phyloP scores from a whole-genome alignment of 2,329 filamentous ascomycete species.

The Blastomyces emzantsi region DNA sequence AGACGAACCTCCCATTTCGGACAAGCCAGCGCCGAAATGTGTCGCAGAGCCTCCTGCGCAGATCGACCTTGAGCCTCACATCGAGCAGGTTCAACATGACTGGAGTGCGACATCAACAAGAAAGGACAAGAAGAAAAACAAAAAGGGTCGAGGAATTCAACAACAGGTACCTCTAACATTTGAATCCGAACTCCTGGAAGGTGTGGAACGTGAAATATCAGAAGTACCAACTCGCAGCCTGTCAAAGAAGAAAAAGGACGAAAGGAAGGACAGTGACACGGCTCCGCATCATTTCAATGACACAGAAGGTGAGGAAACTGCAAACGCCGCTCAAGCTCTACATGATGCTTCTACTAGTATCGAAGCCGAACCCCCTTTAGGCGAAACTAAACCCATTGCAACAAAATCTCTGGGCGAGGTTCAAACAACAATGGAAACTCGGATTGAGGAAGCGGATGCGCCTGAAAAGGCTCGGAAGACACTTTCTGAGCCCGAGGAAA shows the following conservation, averaged over 20 bases:
- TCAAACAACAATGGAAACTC: neutral
- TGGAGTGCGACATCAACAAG: slow-evolving; percentile 3
- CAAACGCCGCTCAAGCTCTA: neutral
- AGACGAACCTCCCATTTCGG: slow-evolving; percentile 2
- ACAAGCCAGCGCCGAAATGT: neutral
- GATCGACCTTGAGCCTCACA: neutral
- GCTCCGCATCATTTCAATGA: neutral
- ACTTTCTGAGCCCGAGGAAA: neutral
- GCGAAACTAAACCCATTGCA: neutral
- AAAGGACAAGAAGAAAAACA: slow-evolving; percentile 16
- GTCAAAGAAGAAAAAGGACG: slow-evolving; percentile 19
- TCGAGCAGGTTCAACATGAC: neutral
- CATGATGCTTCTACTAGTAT: neutral
- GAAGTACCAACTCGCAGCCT: slow-evolving; percentile 15
- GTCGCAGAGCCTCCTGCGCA: neutral
- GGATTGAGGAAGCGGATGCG: neutral
- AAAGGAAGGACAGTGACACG: slow-evolving; percentile 19
- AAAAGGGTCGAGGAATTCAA: slow-evolving; percentile 7
- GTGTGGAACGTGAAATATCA: neutral
- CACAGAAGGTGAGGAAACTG: slow-evolving; percentile 2
- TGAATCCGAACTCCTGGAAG: neutral
- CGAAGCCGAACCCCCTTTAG: neutral
- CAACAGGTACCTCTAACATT: neutral
- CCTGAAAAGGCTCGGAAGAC: neutral
- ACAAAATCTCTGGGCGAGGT: neutral